These are phyloP conservation scores for Sideroxylon spinosum DNA, from an alignment of 179 eudicot genomes.

Conservation along the genomic window DNA sequence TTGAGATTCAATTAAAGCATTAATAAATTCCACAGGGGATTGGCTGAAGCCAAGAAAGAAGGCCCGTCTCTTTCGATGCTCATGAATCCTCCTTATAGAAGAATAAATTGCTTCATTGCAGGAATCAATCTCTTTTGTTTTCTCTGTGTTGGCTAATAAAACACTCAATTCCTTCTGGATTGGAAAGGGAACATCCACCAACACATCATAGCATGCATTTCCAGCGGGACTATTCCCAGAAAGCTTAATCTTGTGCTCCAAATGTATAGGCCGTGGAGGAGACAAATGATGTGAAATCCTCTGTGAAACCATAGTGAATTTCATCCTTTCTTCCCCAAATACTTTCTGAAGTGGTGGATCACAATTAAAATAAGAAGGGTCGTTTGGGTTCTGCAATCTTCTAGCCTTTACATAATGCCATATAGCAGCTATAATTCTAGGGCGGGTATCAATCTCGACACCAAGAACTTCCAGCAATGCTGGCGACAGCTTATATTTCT, in stretches of 20 bases:
- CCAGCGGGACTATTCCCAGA: conserved; percentile 80
- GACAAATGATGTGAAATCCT: conserved; percentile 69
- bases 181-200: conserved; percentile 86
- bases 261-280: conserved; percentile 83
- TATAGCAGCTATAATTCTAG: conserved; percentile 67
- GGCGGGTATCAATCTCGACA: conserved; percentile 80
- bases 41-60: conserved; percentile 94
- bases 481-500: conserved; percentile 73
- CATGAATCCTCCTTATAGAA: conserved; percentile 82
- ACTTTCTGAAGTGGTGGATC: conserved; percentile 76
- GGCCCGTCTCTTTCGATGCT: conserved; percentile 76
- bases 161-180: conserved; percentile 79
- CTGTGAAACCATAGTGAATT: conserved; percentile 68
- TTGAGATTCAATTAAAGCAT: conserved; percentile 81
- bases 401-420: conserved; percentile 93
- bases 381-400: conserved; percentile 76
- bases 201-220: conserved; percentile 77
- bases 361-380: conserved; percentile 69
- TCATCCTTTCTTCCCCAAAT: conserved; percentile 73
- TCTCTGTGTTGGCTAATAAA: conserved; percentile 79
- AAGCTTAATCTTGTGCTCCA: conserved; percentile 81
- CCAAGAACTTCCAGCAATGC: conserved; percentile 76
- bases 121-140: conserved; percentile 69
- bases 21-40: conserved; percentile 79
- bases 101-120: conserved; percentile 78